Conservation (phyloP, 306 rosid genomes). For the Delonix regia region DNA sequence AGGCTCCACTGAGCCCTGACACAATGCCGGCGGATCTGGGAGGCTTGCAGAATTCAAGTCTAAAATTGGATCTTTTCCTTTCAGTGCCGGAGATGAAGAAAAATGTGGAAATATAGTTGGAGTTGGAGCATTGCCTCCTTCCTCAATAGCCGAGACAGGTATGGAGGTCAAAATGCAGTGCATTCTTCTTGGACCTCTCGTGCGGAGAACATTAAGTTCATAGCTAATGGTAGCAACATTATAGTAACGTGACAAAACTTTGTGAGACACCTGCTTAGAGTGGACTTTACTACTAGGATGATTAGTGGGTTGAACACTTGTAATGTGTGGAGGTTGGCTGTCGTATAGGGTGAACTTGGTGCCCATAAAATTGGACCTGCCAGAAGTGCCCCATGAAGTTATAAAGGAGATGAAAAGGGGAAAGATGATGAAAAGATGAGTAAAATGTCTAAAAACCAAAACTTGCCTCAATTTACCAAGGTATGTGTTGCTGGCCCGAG, state of each 20-base stretch:
- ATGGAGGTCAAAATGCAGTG: slow-evolving; percentile 64
- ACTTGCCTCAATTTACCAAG: slow-evolving; percentile 82
- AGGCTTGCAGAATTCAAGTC: slow-evolving; percentile 42
- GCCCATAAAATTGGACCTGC: slow-evolving; percentile 76
- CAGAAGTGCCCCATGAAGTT: slow-evolving; percentile 30
- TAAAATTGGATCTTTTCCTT: slow-evolving; percentile 46
- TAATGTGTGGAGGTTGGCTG: slow-evolving; percentile 48
- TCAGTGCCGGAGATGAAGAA: slow-evolving; percentile 40
- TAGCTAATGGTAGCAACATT: slow-evolving; percentile 48
- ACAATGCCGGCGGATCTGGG: slow-evolving; percentile 19
- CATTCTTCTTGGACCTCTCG: slow-evolving; percentile 85
- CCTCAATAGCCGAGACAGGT: slow-evolving; percentile 63
- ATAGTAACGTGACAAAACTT: slow-evolving; percentile 58
- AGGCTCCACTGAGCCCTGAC: slow-evolving; percentile 47
- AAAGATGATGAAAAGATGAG: neutral
- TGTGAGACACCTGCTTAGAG: slow-evolving; percentile 63
- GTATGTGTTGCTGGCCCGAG: slow-evolving; percentile 61
- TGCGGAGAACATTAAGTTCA: slow-evolving; percentile 64
- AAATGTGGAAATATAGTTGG: slow-evolving; percentile 45
- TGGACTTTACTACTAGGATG: slow-evolving; percentile 51
- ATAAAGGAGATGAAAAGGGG: slow-evolving; percentile 2
- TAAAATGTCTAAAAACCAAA: slow-evolving; percentile 12
- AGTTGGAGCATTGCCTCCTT: slow-evolving; percentile 67
- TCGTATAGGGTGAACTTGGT: slow-evolving; percentile 65
- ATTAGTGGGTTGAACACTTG: slow-evolving; percentile 35